Evolutionary conservation across 2,329 filamentous ascomycete species (phyloP).

Genomic region (Didymella arachidicola): DNA sequence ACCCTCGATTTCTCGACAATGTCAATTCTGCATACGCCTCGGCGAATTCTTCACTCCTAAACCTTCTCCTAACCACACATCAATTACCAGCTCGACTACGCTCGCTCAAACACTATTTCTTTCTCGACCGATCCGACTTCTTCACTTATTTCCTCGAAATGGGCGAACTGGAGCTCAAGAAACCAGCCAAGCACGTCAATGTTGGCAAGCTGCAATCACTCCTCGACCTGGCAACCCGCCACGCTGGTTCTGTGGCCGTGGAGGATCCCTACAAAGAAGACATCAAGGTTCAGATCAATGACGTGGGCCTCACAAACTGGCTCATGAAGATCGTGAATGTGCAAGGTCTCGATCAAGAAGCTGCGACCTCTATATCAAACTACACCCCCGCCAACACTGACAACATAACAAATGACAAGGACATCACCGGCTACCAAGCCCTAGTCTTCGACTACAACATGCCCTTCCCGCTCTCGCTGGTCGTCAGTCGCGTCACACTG

Average conservation of each 20-base stretch:
- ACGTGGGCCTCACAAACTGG: slow-evolving; percentile 89
- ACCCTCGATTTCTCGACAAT: slow-evolving; percentile 90
- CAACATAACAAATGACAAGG: slow-evolving; percentile 75
- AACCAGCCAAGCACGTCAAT: slow-evolving; percentile 87
- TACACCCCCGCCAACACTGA: slow-evolving; percentile 71
- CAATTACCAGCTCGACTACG: slow-evolving; percentile 84
- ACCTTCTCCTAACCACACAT: slow-evolving; percentile 90
- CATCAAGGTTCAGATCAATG: slow-evolving; percentile 97
- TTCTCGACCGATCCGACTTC: slow-evolving; percentile 96
- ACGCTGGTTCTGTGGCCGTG: slow-evolving; percentile 91
- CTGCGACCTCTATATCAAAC: slow-evolving; percentile 68
- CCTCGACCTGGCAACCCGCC: slow-evolving; percentile 94
- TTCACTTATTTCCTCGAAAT: slow-evolving; percentile 98
- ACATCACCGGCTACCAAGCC: slow-evolving; percentile 88
- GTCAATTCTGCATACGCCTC: slow-evolving; percentile 95
- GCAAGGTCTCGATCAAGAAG: slow-evolving; percentile 89
- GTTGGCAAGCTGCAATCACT: slow-evolving; percentile 92
- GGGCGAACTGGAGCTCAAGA: slow-evolving; percentile 85
- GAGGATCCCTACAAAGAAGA: slow-evolving; percentile 98
- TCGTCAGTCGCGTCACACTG: slow-evolving; percentile 96
- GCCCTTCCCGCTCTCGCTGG: slow-evolving; percentile 92
- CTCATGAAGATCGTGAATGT: slow-evolving; percentile 97
- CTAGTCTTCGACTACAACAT: slow-evolving; percentile 93
- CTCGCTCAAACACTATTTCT: slow-evolving; percentile 98
- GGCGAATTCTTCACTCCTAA: slow-evolving; percentile 91